These are phyloP conservation scores for Parachaetomium inaequale DNA, from an alignment of 495 filamentous ascomycete species.

Conservation along the genomic window DNA sequence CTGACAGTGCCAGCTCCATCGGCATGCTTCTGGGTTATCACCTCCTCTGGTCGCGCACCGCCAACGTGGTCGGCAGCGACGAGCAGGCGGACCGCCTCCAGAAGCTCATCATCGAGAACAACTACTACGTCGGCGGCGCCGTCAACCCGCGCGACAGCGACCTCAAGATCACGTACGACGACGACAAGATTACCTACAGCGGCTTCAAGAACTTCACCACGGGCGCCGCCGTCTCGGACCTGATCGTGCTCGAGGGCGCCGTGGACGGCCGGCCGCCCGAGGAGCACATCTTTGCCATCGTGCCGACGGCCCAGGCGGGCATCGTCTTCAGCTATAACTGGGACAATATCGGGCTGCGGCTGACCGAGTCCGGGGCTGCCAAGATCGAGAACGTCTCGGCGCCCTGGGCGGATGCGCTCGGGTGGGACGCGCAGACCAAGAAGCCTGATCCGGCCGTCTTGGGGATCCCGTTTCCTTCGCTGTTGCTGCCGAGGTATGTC, in stretches of 20 bases:
- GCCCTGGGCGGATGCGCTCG: slow-evolving; percentile 56
- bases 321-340: slow-evolving; percentile 58
- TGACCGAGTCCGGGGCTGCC: slow-evolving; percentile 58
- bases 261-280: slow-evolving; percentile 45
- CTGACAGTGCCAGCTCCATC: slow-evolving; percentile 37
- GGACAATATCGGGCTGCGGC: slow-evolving; percentile 57
- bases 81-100: slow-evolving; percentile 53
- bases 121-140: slow-evolving; percentile 59
- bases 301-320: slow-evolving; percentile 49
- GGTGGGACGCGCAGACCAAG: slow-evolving; percentile 49
- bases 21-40: slow-evolving; percentile 61
- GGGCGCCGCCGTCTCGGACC: slow-evolving; percentile 57
- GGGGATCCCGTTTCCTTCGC: slow-evolving; percentile 46
- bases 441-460: slow-evolving; percentile 45
- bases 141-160: slow-evolving; percentile 61
- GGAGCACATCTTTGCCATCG: slow-evolving; percentile 57
- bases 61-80: slow-evolving; percentile 49
- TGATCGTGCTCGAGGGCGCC: slow-evolving; percentile 60
- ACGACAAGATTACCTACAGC: slow-evolving; percentile 52
- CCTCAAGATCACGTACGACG: slow-evolving; percentile 50
- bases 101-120: slow-evolving; percentile 52
- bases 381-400: slow-evolving; percentile 53
- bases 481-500: slow-evolving; percentile 49
- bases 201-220: slow-evolving; percentile 62
- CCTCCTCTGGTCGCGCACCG: slow-evolving; percentile 57